Evolutionary conservation across 2,329 filamentous ascomycete genomes (phyloP).

Genomic region (Trichoderma pleuroti): DNA sequence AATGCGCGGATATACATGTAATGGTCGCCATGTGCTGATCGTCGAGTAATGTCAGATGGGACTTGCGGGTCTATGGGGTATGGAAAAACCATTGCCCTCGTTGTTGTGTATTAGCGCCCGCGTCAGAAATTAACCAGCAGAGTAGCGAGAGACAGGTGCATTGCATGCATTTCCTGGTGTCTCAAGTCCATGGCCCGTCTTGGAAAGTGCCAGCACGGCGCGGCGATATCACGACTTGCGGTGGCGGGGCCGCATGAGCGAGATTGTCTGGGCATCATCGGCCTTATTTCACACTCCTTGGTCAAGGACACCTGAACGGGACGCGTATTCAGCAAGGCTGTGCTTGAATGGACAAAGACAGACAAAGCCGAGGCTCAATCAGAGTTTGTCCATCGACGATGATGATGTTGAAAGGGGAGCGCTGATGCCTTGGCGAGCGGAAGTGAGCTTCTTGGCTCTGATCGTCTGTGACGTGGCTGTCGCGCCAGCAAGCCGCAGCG

Average conservation of each 20-base stretch:
- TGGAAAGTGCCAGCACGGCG: not conserved
- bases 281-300: not conserved
- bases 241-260: not conserved
- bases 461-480: constrained; percentile 1
- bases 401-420: not conserved
- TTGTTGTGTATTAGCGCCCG: constrained; percentile 2
- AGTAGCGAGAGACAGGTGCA: constrained; percentile 11
- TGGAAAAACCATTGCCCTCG: not conserved
- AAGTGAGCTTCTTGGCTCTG: not conserved
- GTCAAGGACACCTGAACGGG: not conserved
- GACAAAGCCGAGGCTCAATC: not conserved
- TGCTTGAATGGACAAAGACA: not conserved
- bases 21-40: not conserved
- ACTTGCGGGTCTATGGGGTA: not conserved
- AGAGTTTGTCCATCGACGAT: not conserved
- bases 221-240: not conserved
- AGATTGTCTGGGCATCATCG: not conserved
- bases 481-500: not conserved
- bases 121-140: constrained; percentile 7
- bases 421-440: not conserved
- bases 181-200: not conserved
- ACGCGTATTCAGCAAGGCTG: constrained; percentile 9
- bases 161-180: constrained; percentile 9
- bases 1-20: not conserved
- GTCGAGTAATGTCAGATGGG: not conserved